Base-by-base conservation (phyloP, 139 green algal species). In the Tetradesmus obliquus region DNA sequence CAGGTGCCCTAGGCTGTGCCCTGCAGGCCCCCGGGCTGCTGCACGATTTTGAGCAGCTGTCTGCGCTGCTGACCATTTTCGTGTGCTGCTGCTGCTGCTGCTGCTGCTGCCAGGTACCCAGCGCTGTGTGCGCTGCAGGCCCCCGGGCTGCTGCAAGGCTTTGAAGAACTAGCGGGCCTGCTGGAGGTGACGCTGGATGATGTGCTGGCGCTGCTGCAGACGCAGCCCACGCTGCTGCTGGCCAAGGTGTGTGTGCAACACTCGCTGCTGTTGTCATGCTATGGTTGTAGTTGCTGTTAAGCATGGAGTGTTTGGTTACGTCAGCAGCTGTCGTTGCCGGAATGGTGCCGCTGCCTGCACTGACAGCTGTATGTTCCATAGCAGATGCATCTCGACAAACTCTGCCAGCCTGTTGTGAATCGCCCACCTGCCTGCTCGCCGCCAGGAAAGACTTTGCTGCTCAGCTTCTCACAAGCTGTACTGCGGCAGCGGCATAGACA, bases 171-270 rank as follows among this genome's bases (percentile, higher is more conserved):
- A 51, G 90, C 79, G 5, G 53, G n/a, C 10, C 86, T 62, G 5
- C 62, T 94, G 83, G 82, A 91, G 19, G 93, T 94, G 60, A 55
- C 66, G 2, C 45, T 90, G 55, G 79, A 92, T 55, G 90, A 84
- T 53, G 92, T 91, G 24, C 71, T 94, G 51, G 76, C 79, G 4
- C 51, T 96, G 53, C 69, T 94, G 9, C 82, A 88, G 15, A 66
- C 45, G 69, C 94, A 96, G 92, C 94, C 94, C 53, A 92, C 91
- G 79, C 84, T 96, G 92, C 82, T 96, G 82, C 76, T 91, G 13
- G 88, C 90, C 13, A 93, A 94, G 92, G 91, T 94, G 81, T 3
- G 66, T 45, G 32, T 45, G 76, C 76, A 22, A 1, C 72, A 20
- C 72, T 54, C 3, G 51, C 22, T 12, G 72, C 5, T 51, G 6